Percentiles rank a stretch among this genome's conserved stretches.
These are phyloP conservation scores for Talaromyces islandicus DNA, from an alignment of 2,329 filamentous ascomycete species.

Conservation along the genomic window DNA sequence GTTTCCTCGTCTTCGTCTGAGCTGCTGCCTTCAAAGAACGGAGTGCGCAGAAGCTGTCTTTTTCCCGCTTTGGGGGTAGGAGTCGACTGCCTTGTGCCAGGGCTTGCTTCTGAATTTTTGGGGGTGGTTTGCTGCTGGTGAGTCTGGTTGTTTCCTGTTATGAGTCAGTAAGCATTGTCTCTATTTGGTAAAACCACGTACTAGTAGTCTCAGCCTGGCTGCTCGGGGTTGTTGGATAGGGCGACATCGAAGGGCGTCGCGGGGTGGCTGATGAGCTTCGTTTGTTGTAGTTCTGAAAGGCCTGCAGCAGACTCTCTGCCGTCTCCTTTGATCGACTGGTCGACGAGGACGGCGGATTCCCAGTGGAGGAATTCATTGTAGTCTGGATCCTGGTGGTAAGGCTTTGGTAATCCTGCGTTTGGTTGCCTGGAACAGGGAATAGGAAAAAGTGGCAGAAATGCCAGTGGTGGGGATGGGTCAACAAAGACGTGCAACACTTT, in stretches of 20 bases:
- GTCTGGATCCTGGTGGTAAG: too few relatives aligned
- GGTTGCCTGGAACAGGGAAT: neutral
- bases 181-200: neutral
- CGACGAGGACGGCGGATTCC: neutral
- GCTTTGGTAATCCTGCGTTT: too few relatives aligned
- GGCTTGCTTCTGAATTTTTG: neutral
- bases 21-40: neutral
- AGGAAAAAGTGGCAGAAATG: neutral
- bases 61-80: neutral
- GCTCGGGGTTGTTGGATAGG: neutral
- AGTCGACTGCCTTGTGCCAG: neutral
- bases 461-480: neutral
- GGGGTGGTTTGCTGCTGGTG: neutral
- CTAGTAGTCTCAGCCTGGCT: neutral
- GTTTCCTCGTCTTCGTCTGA: neutral
- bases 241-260: neutral
- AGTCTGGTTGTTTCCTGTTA: neutral
- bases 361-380: neutral
- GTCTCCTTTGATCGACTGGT: neutral
- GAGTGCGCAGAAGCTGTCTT: neutral
- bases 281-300: conserved; percentile 2
- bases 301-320: neutral
- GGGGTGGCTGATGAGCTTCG: neutral
- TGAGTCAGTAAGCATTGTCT: neutral
- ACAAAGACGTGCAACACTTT: neutral